These are phyloP conservation scores for Lodderomyces elongisporus DNA, from an alignment of 1,139 yeast species.

Conservation along the genomic window DNA sequence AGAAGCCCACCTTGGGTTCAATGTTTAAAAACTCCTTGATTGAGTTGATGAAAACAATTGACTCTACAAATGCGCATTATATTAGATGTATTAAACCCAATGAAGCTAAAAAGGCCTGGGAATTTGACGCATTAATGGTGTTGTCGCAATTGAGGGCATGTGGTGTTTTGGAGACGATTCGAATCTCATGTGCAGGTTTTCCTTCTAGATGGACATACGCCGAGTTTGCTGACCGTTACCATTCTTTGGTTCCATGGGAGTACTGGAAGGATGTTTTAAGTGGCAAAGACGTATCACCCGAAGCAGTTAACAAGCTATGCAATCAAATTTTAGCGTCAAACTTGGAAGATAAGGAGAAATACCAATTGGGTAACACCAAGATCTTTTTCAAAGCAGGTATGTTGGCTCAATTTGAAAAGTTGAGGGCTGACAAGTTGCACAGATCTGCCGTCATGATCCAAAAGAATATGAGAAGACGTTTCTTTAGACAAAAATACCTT, in stretches of 20 bases:
- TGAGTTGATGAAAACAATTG: conserved; percentile 87
- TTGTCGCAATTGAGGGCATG: conserved; percentile 93
- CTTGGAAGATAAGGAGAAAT: conserved; percentile 61
- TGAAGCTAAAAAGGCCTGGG: conserved; percentile 92
- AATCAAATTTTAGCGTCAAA: conserved; percentile 59
- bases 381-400: conserved; percentile 96
- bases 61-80: conserved; percentile 92
- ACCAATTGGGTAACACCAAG: conserved; percentile 84
- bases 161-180: conserved; percentile 95
- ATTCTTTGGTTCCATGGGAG: conserved; percentile 67
- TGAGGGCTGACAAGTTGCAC: conserved; percentile 72
- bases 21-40: conserved; percentile 89
- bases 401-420: conserved; percentile 84
- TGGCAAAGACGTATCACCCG: conserved; percentile 51
- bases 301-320: conserved; percentile 60
- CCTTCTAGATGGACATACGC: conserved; percentile 95
- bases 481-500: conserved; percentile 58
- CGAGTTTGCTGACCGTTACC: conserved; percentile 89
- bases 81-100: conserved; percentile 97
- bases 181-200: conserved; percentile 97
- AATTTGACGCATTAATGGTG: conserved; percentile 93
- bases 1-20: conserved; percentile 92
- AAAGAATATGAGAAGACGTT: conserved; percentile 69
- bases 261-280: conserved; percentile 63
- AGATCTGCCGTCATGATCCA: conserved; percentile 81